These are phyloP conservation scores for Aaosphaeria pasadenensis DNA, from an alignment of 2,329 filamentous ascomycete species.

Conservation along the genomic window DNA sequence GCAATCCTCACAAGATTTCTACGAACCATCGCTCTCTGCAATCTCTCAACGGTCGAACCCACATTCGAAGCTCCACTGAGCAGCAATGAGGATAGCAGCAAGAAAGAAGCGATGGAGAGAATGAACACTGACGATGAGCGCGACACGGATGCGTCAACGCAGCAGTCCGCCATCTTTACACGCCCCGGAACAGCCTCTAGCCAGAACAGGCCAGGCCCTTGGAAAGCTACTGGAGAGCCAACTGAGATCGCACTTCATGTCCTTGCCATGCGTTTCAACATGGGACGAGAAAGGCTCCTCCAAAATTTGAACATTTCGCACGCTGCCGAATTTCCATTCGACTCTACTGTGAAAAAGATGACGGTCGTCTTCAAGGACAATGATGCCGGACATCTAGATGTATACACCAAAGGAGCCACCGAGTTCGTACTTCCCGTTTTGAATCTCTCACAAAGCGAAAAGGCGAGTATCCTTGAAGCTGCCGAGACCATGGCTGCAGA, in stretches of 20 bases:
- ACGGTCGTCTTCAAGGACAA: constrained; percentile 37
- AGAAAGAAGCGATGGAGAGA: constrained; percentile 43
- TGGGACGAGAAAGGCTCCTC: constrained; percentile 30
- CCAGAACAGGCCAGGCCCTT: constrained; percentile 8
- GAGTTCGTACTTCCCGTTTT: constrained; percentile 36
- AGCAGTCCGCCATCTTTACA: constrained; percentile 22
- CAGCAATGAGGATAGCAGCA: constrained; percentile 50
- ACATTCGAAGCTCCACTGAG: constrained; percentile 8
- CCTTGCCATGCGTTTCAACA: constrained; percentile 38
- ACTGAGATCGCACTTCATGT: constrained; percentile 41
- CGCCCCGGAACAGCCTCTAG: constrained; percentile 24
- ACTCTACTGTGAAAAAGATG: constrained; percentile 41
- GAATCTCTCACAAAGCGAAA: constrained; percentile 27
- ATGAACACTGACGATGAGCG: constrained; percentile 23
- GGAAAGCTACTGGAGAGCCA: constrained; percentile 36
- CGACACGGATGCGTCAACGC: constrained; percentile 30
- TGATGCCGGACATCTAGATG: constrained; percentile 24
- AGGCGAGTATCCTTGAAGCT: constrained; percentile 20
- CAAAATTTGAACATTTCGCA: constrained; percentile 25
- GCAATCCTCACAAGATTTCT: constrained; percentile 27
- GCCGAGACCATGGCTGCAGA: constrained; percentile 38
- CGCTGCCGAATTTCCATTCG: constrained; percentile 38
- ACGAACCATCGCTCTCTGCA: constrained; percentile 38
- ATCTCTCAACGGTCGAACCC: constrained; percentile 35
- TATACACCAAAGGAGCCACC: constrained; percentile 39